Conservation (phyloP, 2,329 filamentous ascomycete species). For the Xylaria sp. region DNA sequence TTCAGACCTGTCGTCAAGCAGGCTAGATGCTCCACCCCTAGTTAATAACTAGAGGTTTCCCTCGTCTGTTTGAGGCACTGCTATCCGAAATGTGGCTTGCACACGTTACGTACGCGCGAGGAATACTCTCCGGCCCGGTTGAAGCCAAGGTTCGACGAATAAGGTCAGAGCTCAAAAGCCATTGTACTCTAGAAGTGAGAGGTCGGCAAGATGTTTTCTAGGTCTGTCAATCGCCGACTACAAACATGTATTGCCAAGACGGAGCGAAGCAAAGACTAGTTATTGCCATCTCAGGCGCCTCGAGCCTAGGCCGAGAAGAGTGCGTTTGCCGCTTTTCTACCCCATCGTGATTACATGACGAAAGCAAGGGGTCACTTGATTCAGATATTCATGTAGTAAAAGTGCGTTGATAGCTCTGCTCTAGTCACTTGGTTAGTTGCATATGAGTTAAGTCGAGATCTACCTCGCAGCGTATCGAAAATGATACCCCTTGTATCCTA, state of each 20-base stretch:
- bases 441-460: not conserved
- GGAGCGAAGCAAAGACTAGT: not conserved
- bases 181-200: not conserved
- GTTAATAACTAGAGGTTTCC: not conserved
- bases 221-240: not conserved
- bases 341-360: constrained; percentile 1
- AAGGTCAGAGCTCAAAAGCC: not conserved
- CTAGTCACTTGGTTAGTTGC: constrained; percentile 13
- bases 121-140: not conserved
- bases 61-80: not conserved
- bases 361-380: constrained; percentile 16
- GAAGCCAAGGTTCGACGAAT: not conserved
- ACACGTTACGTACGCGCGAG: not conserved
- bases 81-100: not conserved
- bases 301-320: not conserved
- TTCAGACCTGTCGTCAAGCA: not conserved
- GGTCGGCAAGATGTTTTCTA: not conserved
- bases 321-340: not conserved
- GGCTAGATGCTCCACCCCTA: not conserved
- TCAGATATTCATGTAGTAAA: not conserved
- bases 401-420: not conserved
- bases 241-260: not conserved
- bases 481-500: constrained; percentile 16
- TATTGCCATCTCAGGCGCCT: not conserved
- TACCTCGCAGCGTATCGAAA: not conserved